A percentile compares a stretch with the other conserved stretches of the same genome.
Conservation (phyloP, 1,284 basidiomycete species). For the Pyrrhoderma noxium region DNA sequence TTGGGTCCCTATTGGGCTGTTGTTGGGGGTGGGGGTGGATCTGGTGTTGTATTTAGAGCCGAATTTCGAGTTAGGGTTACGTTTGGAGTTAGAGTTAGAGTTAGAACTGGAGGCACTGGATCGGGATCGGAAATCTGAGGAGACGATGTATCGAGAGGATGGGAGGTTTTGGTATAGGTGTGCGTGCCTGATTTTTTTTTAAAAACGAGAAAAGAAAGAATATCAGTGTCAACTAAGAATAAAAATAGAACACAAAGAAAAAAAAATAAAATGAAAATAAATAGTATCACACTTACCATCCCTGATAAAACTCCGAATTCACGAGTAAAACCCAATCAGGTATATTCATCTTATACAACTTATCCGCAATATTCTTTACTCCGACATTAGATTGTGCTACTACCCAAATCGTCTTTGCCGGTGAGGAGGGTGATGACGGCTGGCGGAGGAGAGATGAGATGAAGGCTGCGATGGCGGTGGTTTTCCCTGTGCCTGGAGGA, state of each 20-base stretch:
- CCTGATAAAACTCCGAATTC: conserved; percentile 48
- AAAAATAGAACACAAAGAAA: conserved; percentile 3
- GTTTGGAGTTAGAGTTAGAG: too few species aligned
- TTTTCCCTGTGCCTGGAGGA: conserved; percentile 53
- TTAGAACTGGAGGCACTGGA: too few species aligned
- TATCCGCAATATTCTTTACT: conserved; percentile 49
- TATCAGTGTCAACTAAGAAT: not conserved
- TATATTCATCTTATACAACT: conserved; percentile 31
- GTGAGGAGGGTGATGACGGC: too few species aligned
- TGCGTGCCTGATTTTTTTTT: conserved; percentile 61
- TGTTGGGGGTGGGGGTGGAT: too few species aligned
- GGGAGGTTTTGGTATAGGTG: conserved; percentile 45
- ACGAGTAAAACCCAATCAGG: conserved; percentile 46
- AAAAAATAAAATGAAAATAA: conserved; percentile 1
- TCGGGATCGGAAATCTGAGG: conserved; percentile 22
- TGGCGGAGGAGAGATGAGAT: conserved; percentile 37
- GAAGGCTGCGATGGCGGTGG: conserved; percentile 56
- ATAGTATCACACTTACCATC: conserved; percentile 49
- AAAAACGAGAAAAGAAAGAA: conserved; percentile 10
- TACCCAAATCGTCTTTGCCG: conserved; percentile 52
- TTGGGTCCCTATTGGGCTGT: not conserved
- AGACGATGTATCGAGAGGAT: not conserved
- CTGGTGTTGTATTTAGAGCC: too few species aligned
- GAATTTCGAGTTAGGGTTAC: too few species aligned
- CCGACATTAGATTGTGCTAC: conserved; percentile 62